Evolutionary conservation across 768 basidiomycete genomes (phyloP), one percentile per base, ranked within the genome.

Genomic region (Pulveroboletus sp.): DNA sequence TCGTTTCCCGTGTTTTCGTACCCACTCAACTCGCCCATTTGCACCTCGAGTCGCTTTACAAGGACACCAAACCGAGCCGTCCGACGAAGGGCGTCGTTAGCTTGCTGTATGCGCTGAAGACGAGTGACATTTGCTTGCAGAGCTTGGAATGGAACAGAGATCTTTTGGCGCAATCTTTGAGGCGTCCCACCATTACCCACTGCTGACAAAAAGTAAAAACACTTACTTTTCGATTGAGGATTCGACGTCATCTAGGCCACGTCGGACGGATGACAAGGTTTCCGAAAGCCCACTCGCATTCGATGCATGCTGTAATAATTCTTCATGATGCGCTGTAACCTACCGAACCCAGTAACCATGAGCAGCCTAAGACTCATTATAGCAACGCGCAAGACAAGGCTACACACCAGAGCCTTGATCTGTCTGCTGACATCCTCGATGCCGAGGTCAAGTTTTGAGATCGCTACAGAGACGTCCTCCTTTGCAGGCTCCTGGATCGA

Each of bases 351-450:
- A 15, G n/a, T 5, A 12, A 5, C 47, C 33, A 50, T 33, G 3
- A 28, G 4, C 26, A 3, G 12, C 15, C 8, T 9, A 2, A 8
- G 7, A n/a, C 0, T 3, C 6, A 1, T 14, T 17, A 28, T 9
- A 21, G 27, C 5, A 24, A 31, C 7, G 3, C 21, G 21, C 8
- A 18, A 1, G 24, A 9, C 15, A 39, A 14, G 15, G 17, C 7
- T 7, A 71, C 85, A 56, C 51, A 94, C 93, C 68, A 95, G 74
- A 41, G 75, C 76, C 69, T 88, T 89, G 45, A 98, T 85, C 68
- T 97, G 92, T 65, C 86, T 90, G 26, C 86, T 84, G 17, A 95
- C 84, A 67, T 98, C 93, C 36, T 97, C 95, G 51, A 97, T 86
- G 0, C 85, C 89, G 61, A 84, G 79, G 53, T 84, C 87, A 4